Percentiles rank a stretch among this genome's conserved stretches.
These are phyloP conservation scores for Arthrocladium fulminans DNA, from an alignment of 2,329 filamentous ascomycete species.

Conservation along the genomic window DNA sequence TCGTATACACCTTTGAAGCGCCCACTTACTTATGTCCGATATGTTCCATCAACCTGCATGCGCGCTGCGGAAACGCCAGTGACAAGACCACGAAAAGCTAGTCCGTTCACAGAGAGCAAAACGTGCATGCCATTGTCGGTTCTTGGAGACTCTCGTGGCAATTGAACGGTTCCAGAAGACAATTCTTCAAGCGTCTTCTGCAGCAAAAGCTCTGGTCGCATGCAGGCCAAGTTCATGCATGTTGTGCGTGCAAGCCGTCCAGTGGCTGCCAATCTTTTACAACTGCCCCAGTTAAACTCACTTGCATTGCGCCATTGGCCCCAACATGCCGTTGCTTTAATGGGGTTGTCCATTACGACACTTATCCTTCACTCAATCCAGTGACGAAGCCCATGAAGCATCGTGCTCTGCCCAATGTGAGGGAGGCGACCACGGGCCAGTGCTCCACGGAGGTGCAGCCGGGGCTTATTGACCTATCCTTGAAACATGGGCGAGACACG, in stretches of 20 bases:
- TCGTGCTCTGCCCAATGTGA: neutral
- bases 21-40: neutral
- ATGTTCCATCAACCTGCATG: neutral
- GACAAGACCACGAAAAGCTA: neutral
- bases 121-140: constrained; percentile 2
- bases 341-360: constrained; percentile 10
- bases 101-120: too few relatives aligned
- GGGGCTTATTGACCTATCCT: constrained; percentile 3
- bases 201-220: neutral
- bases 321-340: constrained; percentile 1
- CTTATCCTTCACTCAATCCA: neutral
- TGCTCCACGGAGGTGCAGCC: neutral
- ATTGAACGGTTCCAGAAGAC: constrained; percentile 3
- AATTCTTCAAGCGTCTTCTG: neutral
- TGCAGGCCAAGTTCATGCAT: constrained; percentile 9
- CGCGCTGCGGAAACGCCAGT: neutral
- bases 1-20: neutral
- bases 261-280: constrained; percentile 3
- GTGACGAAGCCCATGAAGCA: neutral
- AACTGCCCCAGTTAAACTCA: neutral
- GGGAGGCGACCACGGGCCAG: neutral
- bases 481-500: constrained; percentile 9
- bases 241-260: constrained; percentile 6
- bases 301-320: constrained; percentile 9
- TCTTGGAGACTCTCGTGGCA: neutral